These are phyloP conservation scores for Trametopsis cervina DNA, from an alignment of 768 basidiomycete genomes.

Conservation along the genomic window DNA sequence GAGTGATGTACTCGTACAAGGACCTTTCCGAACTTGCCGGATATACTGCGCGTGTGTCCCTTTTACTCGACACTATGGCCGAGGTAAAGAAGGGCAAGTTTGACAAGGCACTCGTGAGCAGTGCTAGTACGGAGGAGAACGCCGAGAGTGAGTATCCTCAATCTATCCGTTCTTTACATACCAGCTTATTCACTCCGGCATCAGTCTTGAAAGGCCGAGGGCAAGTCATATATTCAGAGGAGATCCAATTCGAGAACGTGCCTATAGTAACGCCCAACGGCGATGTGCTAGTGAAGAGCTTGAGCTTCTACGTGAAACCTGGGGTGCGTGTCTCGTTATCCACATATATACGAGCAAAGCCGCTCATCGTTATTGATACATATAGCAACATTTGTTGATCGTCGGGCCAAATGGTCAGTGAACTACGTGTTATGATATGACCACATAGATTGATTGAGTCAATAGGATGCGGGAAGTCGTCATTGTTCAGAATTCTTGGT, in stretches of 20 bases:
- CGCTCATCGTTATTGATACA: background rate
- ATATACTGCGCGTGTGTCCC: slow-evolving; percentile 87
- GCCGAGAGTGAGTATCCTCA: slow-evolving; percentile 50
- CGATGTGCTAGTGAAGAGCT: slow-evolving; percentile 75
- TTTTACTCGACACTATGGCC: slow-evolving; percentile 84
- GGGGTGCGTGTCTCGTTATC: slow-evolving; percentile 45
- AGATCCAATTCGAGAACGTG: slow-evolving; percentile 88
- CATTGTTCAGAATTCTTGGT: slow-evolving; percentile 91
- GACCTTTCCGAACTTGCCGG: slow-evolving; percentile 94
- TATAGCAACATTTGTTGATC: slow-evolving; percentile 82
- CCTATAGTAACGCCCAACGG: slow-evolving; percentile 97
- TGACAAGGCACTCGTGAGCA: slow-evolving; percentile 81
- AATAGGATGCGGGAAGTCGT: slow-evolving; percentile 83
- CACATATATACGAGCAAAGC: background rate
- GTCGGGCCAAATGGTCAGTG: slow-evolving; percentile 84
- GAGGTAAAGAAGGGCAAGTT: slow-evolving; percentile 81
- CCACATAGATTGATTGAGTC: background rate
- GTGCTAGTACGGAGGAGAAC: slow-evolving; percentile 66
- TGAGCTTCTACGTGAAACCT: slow-evolving; percentile 86
- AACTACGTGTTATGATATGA: slow-evolving; percentile 6
- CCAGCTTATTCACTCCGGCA: slow-evolving; percentile 1
- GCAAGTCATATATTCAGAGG: slow-evolving; percentile 73
- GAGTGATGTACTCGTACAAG: slow-evolving; percentile 97
- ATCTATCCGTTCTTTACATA: background rate
- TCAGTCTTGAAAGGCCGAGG: slow-evolving; percentile 78